phyloP scores from a whole-genome alignment of 257 asterid species.

The Salvia hispanica region DNA sequence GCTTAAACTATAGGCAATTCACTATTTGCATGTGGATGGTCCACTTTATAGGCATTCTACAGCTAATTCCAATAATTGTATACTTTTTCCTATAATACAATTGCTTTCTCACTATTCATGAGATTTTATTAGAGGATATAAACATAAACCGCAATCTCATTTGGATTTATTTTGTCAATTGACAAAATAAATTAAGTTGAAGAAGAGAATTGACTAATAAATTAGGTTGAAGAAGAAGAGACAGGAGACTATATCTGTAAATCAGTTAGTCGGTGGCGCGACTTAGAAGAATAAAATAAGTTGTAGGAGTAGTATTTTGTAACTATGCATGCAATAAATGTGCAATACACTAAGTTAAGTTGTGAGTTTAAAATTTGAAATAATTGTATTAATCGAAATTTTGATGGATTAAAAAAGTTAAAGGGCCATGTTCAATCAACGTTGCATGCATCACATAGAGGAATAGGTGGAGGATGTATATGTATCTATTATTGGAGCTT shows the following conservation, averaged over 20 bases:
- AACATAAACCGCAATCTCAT: no score
- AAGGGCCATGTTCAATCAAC: constrained; percentile 25
- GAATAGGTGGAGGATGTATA: constrained; percentile 29
- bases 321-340: constrained; percentile 21
- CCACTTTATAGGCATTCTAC: constrained; percentile 29
- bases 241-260: no score
- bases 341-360: constrained; percentile 15
- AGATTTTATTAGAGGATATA: no score
- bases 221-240: background rate
- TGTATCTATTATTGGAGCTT: constrained; percentile 24
- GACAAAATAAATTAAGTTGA: background rate
- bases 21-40: constrained; percentile 39
- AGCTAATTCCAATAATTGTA: constrained; percentile 28
- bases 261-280: constrained; percentile 10
- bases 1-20: constrained; percentile 46
- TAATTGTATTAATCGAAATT: background rate
- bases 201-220: background rate
- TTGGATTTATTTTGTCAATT: no score
- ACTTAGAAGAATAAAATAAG: background rate
- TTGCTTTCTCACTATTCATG: background rate
- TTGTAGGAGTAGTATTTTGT: background rate
- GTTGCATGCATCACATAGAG: constrained; percentile 34
- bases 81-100: constrained; percentile 16
- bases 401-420: constrained; percentile 20
- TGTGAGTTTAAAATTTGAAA: constrained; percentile 13